These are phyloP conservation scores for Fusarium robinianum DNA, from an alignment of 2,329 filamentous ascomycete species.

Conservation along the genomic window DNA sequence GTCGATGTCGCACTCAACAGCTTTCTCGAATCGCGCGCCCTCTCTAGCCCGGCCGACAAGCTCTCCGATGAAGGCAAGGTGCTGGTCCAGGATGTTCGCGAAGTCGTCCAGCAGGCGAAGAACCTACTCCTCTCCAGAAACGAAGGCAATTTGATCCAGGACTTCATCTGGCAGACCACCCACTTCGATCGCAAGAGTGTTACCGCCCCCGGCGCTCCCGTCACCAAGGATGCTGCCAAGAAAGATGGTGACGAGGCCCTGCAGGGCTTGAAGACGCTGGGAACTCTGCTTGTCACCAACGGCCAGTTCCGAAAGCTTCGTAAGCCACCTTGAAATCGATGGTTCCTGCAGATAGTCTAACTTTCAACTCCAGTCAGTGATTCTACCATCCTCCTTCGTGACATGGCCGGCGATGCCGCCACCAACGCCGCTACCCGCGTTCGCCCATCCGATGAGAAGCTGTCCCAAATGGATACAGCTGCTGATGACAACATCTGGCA, in stretches of 20 bases:
- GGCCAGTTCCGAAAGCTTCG: constrained; percentile 92
- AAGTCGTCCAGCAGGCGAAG: constrained; percentile 85
- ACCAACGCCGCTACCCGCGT: constrained; percentile 75
- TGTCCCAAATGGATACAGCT: constrained; percentile 77
- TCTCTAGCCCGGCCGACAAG: constrained; percentile 72
- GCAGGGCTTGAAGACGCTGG: constrained; percentile 84
- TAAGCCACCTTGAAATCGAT: constrained; percentile 50
- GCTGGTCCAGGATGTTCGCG: constrained; percentile 76
- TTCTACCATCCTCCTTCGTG: constrained; percentile 77
- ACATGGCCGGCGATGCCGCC: constrained; percentile 90
- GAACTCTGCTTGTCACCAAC: constrained; percentile 89
- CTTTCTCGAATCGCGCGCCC: constrained; percentile 71
- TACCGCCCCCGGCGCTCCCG: constrained; percentile 64
- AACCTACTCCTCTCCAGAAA: constrained; percentile 89
- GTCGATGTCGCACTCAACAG: constrained; percentile 95
- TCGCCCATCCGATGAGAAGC: constrained; percentile 76
- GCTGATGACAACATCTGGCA: constrained; percentile 95
- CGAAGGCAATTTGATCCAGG: constrained; percentile 88
- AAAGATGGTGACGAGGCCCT: constrained; percentile 84
- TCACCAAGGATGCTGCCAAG: constrained; percentile 76
- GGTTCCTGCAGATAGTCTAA: constrained; percentile 11
- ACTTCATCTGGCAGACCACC: constrained; percentile 95
- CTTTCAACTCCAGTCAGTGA: constrained; percentile 64
- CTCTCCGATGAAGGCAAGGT: constrained; percentile 81
- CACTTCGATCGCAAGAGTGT: constrained; percentile 69